Evolutionary conservation across 208 protist species (phyloP).

Genomic region (Leptomonas seymouri): DNA sequence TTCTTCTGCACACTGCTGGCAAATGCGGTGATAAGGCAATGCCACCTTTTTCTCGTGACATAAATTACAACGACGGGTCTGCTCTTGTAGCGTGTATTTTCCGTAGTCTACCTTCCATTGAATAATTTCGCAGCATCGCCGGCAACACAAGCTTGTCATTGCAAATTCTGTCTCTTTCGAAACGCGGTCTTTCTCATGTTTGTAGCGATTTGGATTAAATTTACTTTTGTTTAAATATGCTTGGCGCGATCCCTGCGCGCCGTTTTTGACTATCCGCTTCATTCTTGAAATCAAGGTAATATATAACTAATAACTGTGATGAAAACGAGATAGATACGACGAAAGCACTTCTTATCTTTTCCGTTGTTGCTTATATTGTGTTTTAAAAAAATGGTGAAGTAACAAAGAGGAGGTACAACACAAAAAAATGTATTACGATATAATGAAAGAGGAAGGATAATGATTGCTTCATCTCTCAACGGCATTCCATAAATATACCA

Average conservation of each 20-base stretch:
- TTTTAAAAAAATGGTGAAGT: no score
- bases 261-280: conserved; percentile 53
- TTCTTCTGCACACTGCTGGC: conserved; percentile 59
- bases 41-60: conserved; percentile 64
- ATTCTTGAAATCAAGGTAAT: conserved; percentile 9
- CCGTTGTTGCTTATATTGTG: no score
- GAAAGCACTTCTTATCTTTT: not conserved
- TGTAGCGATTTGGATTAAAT: conserved; percentile 83
- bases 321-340: not conserved
- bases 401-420: no score
- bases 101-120: conserved; percentile 91
- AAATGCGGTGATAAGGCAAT: conserved; percentile 85
- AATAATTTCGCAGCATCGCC: conserved; percentile 86
- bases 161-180: conserved; percentile 29
- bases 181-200: conserved; percentile 71
- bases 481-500: no score
- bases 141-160: conserved; percentile 84
- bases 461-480: no score
- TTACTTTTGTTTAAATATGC: conserved; percentile 74
- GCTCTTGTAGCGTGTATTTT: conserved; percentile 72
- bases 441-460: no score
- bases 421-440: no score
- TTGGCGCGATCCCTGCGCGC: conserved; percentile 48
- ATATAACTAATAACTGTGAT: not conserved
- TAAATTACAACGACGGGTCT: conserved; percentile 64